Base-by-base conservation (phyloP, 2,329 filamentous ascomycete species). In the Blastomyces percursus region DNA sequence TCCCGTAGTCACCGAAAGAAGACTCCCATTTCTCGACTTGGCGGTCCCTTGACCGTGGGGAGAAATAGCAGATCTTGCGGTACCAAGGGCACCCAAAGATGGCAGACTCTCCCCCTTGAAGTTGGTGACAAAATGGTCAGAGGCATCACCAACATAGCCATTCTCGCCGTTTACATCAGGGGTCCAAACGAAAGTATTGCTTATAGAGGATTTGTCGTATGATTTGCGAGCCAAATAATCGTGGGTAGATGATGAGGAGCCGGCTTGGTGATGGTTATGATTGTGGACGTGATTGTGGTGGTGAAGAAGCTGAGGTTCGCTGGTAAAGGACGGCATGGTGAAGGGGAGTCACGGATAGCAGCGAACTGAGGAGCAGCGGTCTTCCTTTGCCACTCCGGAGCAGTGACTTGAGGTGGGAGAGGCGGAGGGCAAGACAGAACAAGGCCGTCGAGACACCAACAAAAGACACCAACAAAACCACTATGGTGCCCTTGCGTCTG, bases 11-110 rank as follows among this genome's bases (percentile, higher is more conserved):
- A 77, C 60, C n/a, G 76, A 77, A 64, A 88, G 83, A 21, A 80
- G 77, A 65, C 78, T 80, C 48, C 73, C 74, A 64, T 78, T 72
- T 67, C 76, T 75, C 60, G 75, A 73, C 63, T 71, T 71, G 42
- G 71, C 72, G 67, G 69, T 72, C 24, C 78, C 77, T 71, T 74
- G 69, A 52, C 74, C 74, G 64, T 77, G 76, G 59, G 76, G 77
- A 62, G 74, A 74, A 64, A 73, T 71, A 64, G 73, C 77, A 63
- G 79, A 77, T 68, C 78, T 79, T 66, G 81, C 83, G 71, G 86
- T 86, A 67, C 82, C 80, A 70, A 84, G 70, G 46, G 83, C 81
- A 73, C 79, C 32, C 16, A 56, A 35, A 83, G 76, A 86, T 82
- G 64, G 63, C 35, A 66, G 61, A 75, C 81, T 86, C 70, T 83